phyloP scores from a whole-genome alignment of 768 basidiomycete genomes.

The Boletus sp. region DNA sequence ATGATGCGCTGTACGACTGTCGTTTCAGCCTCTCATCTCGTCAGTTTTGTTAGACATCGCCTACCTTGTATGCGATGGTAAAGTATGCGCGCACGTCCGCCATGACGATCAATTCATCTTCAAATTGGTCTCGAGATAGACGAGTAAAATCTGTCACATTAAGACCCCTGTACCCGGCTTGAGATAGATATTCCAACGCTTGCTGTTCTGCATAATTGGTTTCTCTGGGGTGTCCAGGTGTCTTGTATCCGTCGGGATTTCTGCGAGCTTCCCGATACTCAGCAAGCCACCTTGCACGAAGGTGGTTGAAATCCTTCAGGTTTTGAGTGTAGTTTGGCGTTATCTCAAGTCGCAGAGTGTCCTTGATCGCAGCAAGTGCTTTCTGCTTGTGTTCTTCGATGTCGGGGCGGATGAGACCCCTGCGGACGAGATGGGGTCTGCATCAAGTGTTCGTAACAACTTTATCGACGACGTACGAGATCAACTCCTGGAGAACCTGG shows the following conservation, averaged over 20 bases:
- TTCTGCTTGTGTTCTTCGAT: conserved; percentile 27
- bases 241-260: neutral
- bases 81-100: conserved; percentile 56
- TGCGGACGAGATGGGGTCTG: conserved; percentile 9
- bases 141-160: conserved; percentile 24
- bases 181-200: conserved; percentile 30
- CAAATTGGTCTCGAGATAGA: conserved; percentile 28
- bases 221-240: no score
- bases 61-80: conserved; percentile 51
- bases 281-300: conserved; percentile 25
- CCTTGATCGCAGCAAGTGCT: conserved; percentile 27
- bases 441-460: neutral
- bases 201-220: neutral
- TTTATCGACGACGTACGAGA: conserved; percentile 32
- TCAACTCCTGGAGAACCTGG: conserved; percentile 28
- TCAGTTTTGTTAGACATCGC: neutral
- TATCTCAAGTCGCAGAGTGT: conserved; percentile 38
- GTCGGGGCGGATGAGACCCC: conserved; percentile 26
- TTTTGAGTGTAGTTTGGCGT: conserved; percentile 40
- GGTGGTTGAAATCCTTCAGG: conserved; percentile 15
- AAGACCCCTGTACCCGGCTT: conserved; percentile 26
- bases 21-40: neutral
- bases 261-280: conserved; percentile 21
- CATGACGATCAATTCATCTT: conserved; percentile 49
- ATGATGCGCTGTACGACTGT: conserved; percentile 44